Base-by-base conservation (phyloP, 2,329 filamentous ascomycete species). In the Penicillium hordei region DNA sequence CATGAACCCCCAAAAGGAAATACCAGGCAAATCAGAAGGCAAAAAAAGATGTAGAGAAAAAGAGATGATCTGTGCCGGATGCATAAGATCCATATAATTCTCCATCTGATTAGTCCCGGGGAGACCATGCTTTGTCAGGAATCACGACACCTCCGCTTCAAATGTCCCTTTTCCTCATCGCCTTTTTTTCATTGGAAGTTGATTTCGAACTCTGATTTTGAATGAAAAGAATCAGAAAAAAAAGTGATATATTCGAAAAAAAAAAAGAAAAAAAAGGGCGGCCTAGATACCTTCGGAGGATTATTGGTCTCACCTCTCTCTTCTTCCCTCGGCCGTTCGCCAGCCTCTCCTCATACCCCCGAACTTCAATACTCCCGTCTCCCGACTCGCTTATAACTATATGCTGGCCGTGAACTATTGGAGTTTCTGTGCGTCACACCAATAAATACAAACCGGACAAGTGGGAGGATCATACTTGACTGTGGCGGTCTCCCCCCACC, bases 121-220 rank as follows among this genome's bases (percentile, higher is more conserved):
- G 62, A 59, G 43, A 52, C 63, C 57, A 58, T 67, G 64, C 64
- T 66, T 67, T 66, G 65, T 67, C 64, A 66, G 62, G 62, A 63
- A 60, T 64, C 65, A 65, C 62, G 60, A 65, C 65, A 65, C 63
- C 56, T 65, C 61, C 62, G 59, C 61, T 56, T 60, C 58, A 58
- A 64, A 58, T 62, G 61, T 65, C 57, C 59, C 61, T 64, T 60
- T 62, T 45, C 55, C 46, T 52, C 39, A 57, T 57, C 42, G 44
- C 46, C 40, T 44, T 55, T 48, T 56, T 58, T 46, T 58, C 48
- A 42, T 55, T 55, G 53, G 46, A 36, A 51, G 53, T 51, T 43
- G 17, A 43, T 12, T 38, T 51, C 5, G 8, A 19, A n/a, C 42
- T 27, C 12, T 31, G 36, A 43, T 45, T 36, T 45, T 36, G 50